A percentile compares a stretch with the other conserved stretches of the same genome.
Conservation (phyloP, 108 stramenopile genomes). For the Nitzschia putrida region DNA sequence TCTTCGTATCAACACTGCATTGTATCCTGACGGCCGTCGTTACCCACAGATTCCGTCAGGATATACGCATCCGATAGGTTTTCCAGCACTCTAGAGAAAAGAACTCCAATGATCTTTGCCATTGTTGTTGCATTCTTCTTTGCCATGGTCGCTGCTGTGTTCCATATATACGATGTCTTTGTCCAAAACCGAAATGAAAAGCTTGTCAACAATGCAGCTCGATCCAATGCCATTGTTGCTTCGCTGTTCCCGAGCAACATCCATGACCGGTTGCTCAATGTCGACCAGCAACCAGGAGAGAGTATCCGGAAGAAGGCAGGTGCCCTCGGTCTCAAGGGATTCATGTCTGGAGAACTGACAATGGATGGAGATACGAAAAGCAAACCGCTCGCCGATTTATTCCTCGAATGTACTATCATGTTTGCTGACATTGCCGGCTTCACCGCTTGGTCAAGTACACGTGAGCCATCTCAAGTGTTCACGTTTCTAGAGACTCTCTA, state of each 20-base stretch:
- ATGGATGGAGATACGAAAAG: no score
- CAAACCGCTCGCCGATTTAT: conserved; percentile 49
- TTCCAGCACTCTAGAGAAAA: no score
- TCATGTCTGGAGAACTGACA: no score
- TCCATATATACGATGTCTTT: conserved; percentile 20
- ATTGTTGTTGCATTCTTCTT: conserved; percentile 44
- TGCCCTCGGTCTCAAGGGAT: not conserved
- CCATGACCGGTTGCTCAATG: no score
- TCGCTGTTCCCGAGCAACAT: no score
- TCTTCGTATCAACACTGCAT: no score
- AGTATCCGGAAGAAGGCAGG: not conserved
- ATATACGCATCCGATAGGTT: conserved; percentile 1
- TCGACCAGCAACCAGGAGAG: not conserved
- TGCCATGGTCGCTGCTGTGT: conserved; percentile 6
- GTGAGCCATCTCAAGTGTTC: conserved; percentile 48
- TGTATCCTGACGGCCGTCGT: no score
- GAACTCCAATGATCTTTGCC: conserved; percentile 42
- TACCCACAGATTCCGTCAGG: conserved; percentile 19
- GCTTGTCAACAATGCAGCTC: no score
- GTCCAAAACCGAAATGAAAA: conserved; percentile 10
- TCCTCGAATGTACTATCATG: conserved; percentile 6
- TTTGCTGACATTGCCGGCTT: conserved; percentile 18
- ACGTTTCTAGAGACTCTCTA: conserved; percentile 35
- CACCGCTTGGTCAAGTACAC: conserved; percentile 36
- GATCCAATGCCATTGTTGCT: no score